These are phyloP conservation scores for Fusarium sp. DNA, from an alignment of 2,329 filamentous ascomycete species.

Conservation along the genomic window DNA sequence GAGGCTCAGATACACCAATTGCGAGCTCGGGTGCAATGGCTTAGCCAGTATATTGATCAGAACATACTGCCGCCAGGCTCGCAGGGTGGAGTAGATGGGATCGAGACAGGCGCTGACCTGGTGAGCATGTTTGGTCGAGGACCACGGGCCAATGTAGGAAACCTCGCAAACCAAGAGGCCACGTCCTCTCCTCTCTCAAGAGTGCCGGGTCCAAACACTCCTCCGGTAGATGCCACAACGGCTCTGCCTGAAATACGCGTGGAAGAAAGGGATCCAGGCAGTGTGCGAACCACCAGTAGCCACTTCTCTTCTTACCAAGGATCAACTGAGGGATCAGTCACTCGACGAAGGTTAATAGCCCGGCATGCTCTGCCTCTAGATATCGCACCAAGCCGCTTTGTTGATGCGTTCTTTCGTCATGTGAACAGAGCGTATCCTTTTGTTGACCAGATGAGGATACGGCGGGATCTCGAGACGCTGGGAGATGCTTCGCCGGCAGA, in stretches of 20 bases:
- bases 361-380: constrained; percentile 39
- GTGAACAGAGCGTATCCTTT: constrained; percentile 60
- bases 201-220: constrained; percentile 25
- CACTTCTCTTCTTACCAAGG: constrained; percentile 40
- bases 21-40: constrained; percentile 55
- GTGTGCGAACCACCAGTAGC: constrained; percentile 37
- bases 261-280: constrained; percentile 37
- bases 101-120: constrained; percentile 53
- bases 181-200: constrained; percentile 28
- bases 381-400: constrained; percentile 49
- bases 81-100: constrained; percentile 46
- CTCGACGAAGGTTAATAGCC: constrained; percentile 31
- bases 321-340: constrained; percentile 33
- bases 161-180: constrained; percentile 1
- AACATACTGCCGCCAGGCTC: constrained; percentile 40
- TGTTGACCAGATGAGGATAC: constrained; percentile 52
- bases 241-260: constrained; percentile 12
- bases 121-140: constrained; percentile 16
- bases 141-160: neutral
- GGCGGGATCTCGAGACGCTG: constrained; percentile 49
- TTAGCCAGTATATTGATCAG: constrained; percentile 53
- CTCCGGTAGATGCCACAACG: constrained; percentile 26
- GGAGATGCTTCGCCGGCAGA: constrained; percentile 46
- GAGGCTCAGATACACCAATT: constrained; percentile 52
- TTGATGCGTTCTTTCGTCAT: constrained; percentile 59